phyloP scores from a whole-genome alignment of 768 basidiomycete species.

The Boletellus ananiceps region DNA sequence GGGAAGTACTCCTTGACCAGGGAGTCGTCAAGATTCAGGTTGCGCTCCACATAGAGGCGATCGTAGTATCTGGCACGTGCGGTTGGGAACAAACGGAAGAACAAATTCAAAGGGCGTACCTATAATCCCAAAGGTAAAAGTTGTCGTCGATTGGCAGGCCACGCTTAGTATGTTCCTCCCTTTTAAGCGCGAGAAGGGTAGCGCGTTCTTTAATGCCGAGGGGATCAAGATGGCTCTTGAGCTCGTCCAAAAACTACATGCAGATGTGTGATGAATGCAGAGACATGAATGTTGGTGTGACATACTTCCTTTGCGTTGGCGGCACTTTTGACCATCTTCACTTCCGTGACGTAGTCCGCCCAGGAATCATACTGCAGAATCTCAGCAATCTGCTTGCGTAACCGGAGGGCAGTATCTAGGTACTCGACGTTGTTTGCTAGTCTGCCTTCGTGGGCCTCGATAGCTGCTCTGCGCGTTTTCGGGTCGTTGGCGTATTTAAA shows the following conservation, averaged over 20 bases:
- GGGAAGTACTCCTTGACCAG: conserved; percentile 89
- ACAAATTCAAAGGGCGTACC: conserved; percentile 33
- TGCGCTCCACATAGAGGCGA: conserved; percentile 52
- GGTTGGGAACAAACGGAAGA: not conserved
- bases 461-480: conserved; percentile 60
- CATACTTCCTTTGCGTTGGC: conserved; percentile 53
- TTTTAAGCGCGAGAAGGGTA: conserved; percentile 67
- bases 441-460: conserved; percentile 65
- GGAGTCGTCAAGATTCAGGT: conserved; percentile 67
- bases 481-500: conserved; percentile 78
- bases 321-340: conserved; percentile 79
- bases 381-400: conserved; percentile 65
- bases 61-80: conserved; percentile 27
- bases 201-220: conserved; percentile 65
- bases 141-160: conserved; percentile 62
- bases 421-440: conserved; percentile 66
- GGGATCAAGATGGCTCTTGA: conserved; percentile 68
- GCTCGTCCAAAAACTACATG: conserved; percentile 68
- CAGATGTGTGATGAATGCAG: not conserved
- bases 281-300: not conserved
- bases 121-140: conserved; percentile 84
- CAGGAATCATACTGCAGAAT: conserved; percentile 73
- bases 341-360: conserved; percentile 82
- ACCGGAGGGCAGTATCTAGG: conserved; percentile 59
- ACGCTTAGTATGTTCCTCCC: conserved; percentile 60